Evolutionary conservation across 2,329 filamentous ascomycete species (phyloP).

Genomic region (Aspergillus pseudotamarii): DNA sequence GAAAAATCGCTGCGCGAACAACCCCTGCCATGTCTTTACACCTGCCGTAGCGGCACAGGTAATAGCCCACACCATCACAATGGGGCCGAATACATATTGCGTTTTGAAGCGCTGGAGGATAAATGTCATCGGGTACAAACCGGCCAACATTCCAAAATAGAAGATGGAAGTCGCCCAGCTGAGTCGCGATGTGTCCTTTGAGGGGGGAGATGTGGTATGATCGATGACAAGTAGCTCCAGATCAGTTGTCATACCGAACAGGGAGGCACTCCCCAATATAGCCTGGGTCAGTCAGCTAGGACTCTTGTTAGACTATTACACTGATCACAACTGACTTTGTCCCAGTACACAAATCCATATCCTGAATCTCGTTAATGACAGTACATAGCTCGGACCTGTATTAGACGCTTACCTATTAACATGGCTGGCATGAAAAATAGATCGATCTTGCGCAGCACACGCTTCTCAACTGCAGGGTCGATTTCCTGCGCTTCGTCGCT

Average conservation of each 20-base stretch:
- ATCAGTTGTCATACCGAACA: slow-evolving; percentile 77
- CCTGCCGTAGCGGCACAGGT: slow-evolving; percentile 71
- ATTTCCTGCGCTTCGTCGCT: slow-evolving; percentile 53
- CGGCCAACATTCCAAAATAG: slow-evolving; percentile 78
- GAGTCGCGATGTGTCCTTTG: slow-evolving; percentile 67
- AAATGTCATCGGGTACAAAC: slow-evolving; percentile 74
- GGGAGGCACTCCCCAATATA: slow-evolving; percentile 70
- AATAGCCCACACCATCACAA: slow-evolving; percentile 62
- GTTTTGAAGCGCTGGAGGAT: slow-evolving; percentile 68
- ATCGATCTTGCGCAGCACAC: slow-evolving; percentile 69
- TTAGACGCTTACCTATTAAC: slow-evolving; percentile 51
- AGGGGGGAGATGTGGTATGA: slow-evolving; percentile 55
- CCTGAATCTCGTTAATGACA: slow-evolving; percentile 22
- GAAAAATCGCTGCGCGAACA: slow-evolving; percentile 69
- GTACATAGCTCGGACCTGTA: not conserved
- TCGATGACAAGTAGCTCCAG: slow-evolving; percentile 61
- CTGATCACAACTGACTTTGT: slow-evolving; percentile 54
- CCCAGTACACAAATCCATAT: slow-evolving; percentile 70
- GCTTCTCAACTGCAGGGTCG: slow-evolving; percentile 58
- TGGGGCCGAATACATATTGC: slow-evolving; percentile 62
- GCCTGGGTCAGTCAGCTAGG: slow-evolving; percentile 49
- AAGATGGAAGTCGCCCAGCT: slow-evolving; percentile 79
- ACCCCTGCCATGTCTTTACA: slow-evolving; percentile 63
- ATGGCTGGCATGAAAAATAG: slow-evolving; percentile 69
- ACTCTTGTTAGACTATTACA: not conserved